Percentiles rank a stretch among this genome's conserved stretches.
These are phyloP conservation scores for Trifolium dubium DNA, from an alignment of 306 rosid genomes.

Conservation along the genomic window DNA sequence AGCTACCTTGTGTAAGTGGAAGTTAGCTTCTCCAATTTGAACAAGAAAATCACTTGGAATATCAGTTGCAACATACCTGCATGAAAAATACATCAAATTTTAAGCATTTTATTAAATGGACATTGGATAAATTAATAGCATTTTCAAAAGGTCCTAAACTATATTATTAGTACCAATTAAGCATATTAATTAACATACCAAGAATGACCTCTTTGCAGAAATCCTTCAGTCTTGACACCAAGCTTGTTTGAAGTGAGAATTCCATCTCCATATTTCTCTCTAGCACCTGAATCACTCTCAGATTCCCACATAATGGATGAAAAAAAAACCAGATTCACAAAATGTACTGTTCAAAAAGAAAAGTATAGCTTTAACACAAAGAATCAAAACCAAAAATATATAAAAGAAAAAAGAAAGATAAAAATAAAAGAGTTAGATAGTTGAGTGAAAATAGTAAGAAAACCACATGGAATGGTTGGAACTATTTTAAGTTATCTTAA, in stretches of 20 bases:
- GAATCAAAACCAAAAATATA: constrained; percentile 34
- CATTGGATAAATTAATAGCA: too few relatives aligned
- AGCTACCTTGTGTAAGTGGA: constrained; percentile 88
- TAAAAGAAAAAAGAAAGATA: background rate
- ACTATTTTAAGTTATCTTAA: constrained; percentile 44
- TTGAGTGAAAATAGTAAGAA: constrained; percentile 13
- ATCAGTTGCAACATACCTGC: constrained; percentile 92
- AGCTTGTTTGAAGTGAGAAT: constrained; percentile 67
- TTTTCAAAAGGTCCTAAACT: background rate
- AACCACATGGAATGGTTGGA: constrained; percentile 84
- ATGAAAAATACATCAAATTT: background rate
- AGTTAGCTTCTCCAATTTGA: constrained; percentile 71
- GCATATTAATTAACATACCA: constrained; percentile 60
- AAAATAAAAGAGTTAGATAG: too few relatives aligned
- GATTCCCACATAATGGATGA: constrained; percentile 87
- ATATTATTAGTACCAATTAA: background rate
- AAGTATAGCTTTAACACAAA: constrained; percentile 38
- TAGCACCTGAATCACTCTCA: constrained; percentile 65
- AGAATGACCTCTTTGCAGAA: constrained; percentile 79
- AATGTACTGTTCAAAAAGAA: constrained; percentile 37
- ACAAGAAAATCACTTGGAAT: constrained; percentile 84
- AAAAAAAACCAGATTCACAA: constrained; percentile 41
- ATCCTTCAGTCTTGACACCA: constrained; percentile 83
- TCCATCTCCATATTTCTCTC: constrained; percentile 70
- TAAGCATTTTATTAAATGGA: too few relatives aligned